Evolutionary conservation across 305 asterid species (phyloP).

Genomic region (Fraxinus nigra): DNA sequence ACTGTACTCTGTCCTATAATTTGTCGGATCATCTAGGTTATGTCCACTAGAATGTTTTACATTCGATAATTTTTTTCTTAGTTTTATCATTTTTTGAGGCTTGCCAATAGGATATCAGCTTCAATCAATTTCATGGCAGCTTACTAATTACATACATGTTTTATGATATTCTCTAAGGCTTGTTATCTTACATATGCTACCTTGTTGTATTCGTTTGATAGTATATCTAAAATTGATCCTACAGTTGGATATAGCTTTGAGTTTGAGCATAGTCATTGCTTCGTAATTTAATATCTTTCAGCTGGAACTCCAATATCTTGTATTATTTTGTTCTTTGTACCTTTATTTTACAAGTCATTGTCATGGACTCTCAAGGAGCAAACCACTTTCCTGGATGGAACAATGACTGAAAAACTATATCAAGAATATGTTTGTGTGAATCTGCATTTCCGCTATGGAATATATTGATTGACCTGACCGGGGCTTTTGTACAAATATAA

Average conservation of each 20-base stretch:
- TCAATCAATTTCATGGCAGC: neutral
- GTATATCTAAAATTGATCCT: neutral
- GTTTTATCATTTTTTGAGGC: neutral
- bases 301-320: neutral
- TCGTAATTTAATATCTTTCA: neutral
- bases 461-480: neutral
- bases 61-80: neutral
- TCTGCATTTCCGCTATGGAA: neutral
- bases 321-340: neutral
- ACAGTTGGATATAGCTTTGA: neutral
- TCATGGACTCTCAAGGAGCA: neutral
- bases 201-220: neutral
- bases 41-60: neutral
- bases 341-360: neutral
- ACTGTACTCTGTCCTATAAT: neutral
- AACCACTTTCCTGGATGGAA: neutral
- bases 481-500: neutral
- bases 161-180: neutral
- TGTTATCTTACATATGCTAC: neutral
- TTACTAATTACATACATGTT: neutral
- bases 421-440: conserved; percentile 7
- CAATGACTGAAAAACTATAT: neutral
- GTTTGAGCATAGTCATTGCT: neutral
- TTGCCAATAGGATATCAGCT: neutral
- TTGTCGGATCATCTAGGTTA: conserved; percentile 1